Conservation (phyloP, 2,329 filamentous ascomycete species). For the Elsinoe australis region DNA sequence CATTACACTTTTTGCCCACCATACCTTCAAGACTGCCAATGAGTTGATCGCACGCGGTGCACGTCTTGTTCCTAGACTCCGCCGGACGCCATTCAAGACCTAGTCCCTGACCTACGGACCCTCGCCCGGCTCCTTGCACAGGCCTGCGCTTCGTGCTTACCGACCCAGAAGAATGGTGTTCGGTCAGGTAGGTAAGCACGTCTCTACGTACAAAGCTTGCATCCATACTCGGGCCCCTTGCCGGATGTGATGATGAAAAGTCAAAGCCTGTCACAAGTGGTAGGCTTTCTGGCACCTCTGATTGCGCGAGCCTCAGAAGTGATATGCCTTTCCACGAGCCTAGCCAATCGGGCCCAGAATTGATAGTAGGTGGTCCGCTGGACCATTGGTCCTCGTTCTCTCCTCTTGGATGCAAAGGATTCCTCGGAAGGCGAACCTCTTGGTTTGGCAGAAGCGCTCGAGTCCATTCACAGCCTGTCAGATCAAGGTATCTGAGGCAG, state of each 20-base stretch:
- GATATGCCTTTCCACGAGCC: conserved; percentile 39
- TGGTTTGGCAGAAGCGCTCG: conserved; percentile 36
- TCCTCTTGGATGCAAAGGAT: background rate
- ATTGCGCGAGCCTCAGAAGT: conserved; percentile 34
- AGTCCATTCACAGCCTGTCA: conserved; percentile 55
- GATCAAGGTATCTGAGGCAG: conserved; percentile 54
- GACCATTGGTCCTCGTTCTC: conserved; percentile 18
- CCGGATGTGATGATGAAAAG: background rate
- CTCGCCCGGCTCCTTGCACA: conserved; percentile 2
- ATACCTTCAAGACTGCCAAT: conserved; percentile 29
- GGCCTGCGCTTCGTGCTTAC: background rate
- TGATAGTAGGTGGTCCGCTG: conserved; percentile 23
- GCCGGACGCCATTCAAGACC: background rate
- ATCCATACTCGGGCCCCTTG: background rate
- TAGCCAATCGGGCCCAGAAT: conserved; percentile 31
- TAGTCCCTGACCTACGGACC: background rate
- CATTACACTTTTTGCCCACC: conserved; percentile 13
- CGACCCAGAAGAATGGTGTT: background rate
- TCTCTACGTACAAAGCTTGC: background rate
- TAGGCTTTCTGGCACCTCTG: conserved; percentile 15
- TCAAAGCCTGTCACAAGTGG: background rate
- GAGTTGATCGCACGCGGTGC: conserved; percentile 18
- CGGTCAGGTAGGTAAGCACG: background rate
- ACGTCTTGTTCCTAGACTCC: background rate
- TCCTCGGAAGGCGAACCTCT: background rate